These are phyloP conservation scores for Paramecium sonneborni DNA, from an alignment of 73 alveolate genomes.

Conservation along the genomic window DNA sequence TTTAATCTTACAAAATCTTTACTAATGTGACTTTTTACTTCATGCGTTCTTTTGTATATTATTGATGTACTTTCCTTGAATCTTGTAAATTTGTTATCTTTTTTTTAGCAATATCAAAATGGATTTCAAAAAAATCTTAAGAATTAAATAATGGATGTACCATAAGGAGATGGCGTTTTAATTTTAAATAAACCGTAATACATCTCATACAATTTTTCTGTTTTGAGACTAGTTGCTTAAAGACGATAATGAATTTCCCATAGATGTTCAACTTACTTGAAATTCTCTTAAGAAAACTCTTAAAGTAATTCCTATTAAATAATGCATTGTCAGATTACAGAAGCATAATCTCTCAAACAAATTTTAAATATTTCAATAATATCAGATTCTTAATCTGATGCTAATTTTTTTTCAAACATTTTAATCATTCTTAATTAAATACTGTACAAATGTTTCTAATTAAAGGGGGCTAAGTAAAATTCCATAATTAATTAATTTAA, in stretches of 20 bases:
- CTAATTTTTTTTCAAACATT: background rate
- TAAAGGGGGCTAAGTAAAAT: background rate
- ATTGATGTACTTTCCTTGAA: background rate
- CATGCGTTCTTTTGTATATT: background rate
- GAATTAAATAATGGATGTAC: background rate
- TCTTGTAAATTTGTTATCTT: background rate
- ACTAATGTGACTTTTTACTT: background rate
- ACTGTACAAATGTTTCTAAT: background rate
- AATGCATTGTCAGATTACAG: constrained; percentile 4
- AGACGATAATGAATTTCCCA: constrained; percentile 39
- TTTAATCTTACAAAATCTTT: background rate
- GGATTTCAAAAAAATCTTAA: background rate
- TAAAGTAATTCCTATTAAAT: background rate
- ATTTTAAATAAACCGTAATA: background rate
- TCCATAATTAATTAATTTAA: background rate
- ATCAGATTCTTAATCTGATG: background rate
- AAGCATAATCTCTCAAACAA: constrained; percentile 18
- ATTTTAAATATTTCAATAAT: background rate
- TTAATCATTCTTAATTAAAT: background rate
- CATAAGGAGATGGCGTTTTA: background rate
- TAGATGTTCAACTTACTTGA: background rate
- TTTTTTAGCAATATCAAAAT: constrained; percentile 5
- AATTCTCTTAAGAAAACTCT: constrained; percentile 2
- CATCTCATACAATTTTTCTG: background rate
- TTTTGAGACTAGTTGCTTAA: background rate